Evolutionary conservation across 129 eudicot species (phyloP), one percentile per base, ranked within the genome.

Genomic region (Flaveria robusta): DNA sequence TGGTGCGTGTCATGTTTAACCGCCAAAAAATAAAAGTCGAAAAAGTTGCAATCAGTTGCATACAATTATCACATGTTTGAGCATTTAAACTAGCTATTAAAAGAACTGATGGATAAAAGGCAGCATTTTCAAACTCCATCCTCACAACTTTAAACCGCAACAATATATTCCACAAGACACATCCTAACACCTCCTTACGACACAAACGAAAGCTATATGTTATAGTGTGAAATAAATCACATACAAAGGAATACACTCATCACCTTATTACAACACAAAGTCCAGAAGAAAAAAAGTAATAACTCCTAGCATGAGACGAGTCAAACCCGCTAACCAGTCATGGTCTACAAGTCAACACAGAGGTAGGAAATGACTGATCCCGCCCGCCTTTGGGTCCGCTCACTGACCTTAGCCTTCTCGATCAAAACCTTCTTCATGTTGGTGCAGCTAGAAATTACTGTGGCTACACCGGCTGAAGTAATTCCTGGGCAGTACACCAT

Each of bases 401-500:
- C 81, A 23, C 90, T 90, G n/a, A 90, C 98, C 81, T 93, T 93
- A 26, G 85, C 81, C 76, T 86, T 93, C 84, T 93, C 98, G 16
- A 93, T 90, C 74, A 93, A 52, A 5, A 93, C 87, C 79, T 93
- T 93, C 80, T 93, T 93, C 79, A 93, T 79, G 50, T 87, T 90
- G 69, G 65, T 75, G 75, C 98, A 93, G 64, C 78, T 79, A 15
- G 98, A 83, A 55, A 90, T 84, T 49, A 93, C 84, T 0, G 98
- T 90, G 20, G 98, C 91, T 7, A 93, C 98, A 37, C 98, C 98
- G 31, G 86, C 88, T 60, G 87, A 69, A 2, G 98, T 88, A 24
- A 93, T 85, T 22, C 90, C 84, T 4, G 95, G 95, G 81, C 98
- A 93, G 59, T 86, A 93, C 5, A 90, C 98, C 96, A 93, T 90